phyloP scores from a whole-genome alignment of 2,329 filamentous ascomycete species.

The Fusarium continuum region DNA sequence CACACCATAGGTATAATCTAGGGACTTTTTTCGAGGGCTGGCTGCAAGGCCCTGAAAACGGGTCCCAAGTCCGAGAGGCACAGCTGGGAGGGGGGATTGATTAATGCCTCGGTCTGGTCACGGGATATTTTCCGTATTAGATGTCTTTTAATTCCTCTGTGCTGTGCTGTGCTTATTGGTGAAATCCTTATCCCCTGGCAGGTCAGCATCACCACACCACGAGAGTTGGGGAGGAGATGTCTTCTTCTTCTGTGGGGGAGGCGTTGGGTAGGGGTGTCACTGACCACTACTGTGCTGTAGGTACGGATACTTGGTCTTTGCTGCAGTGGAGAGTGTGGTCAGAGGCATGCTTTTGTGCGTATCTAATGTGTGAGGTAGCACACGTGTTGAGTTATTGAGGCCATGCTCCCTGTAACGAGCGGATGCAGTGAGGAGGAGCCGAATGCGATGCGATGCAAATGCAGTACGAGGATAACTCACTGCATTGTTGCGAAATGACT shows the following conservation, averaged over 20 bases:
- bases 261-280: slow-evolving; percentile 9
- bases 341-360: slow-evolving; percentile 2
- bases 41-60: slow-evolving; percentile 20
- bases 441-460: slow-evolving; percentile 20
- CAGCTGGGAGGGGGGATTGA: slow-evolving; percentile 7
- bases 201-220: slow-evolving; percentile 35
- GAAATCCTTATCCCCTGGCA: slow-evolving; percentile 2
- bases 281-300: not conserved
- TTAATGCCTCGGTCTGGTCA: slow-evolving; percentile 19
- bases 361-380: not conserved
- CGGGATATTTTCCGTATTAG: not conserved
- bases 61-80: slow-evolving; percentile 26
- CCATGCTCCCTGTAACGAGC: slow-evolving; percentile 11
- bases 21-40: slow-evolving; percentile 4
- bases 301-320: too few relatives aligned
- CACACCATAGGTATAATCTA: not conserved
- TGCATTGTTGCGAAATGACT: not conserved
- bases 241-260: slow-evolving; percentile 8
- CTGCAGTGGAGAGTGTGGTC: not conserved
- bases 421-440: slow-evolving; percentile 13
- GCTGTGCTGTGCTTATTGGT: slow-evolving; percentile 13
- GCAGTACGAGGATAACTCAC: slow-evolving; percentile 25
- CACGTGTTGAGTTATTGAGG: slow-evolving; percentile 15
- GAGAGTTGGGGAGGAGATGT: slow-evolving; percentile 3
- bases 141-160: too few relatives aligned